Conservation (phyloP, 108 stramenopile species). For the Fistulifera pelliculosa region DNA sequence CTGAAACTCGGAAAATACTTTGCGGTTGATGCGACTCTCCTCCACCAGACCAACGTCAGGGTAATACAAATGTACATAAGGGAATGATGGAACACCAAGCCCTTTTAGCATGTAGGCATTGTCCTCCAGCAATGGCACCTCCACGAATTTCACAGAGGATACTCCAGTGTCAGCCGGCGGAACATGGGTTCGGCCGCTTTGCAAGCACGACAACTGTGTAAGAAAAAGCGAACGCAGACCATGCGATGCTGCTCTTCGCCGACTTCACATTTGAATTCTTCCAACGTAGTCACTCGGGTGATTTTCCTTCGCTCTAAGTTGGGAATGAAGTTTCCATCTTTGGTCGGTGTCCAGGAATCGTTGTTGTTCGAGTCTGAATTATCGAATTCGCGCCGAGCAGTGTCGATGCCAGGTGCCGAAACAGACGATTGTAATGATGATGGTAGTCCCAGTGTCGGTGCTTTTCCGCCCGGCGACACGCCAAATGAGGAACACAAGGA, state of each 20-base stretch:
- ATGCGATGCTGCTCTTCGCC: slow-evolving; percentile 23
- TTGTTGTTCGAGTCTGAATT: no score
- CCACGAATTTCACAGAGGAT: slow-evolving; percentile 62
- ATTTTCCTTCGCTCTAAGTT: neutral
- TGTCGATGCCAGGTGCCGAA: no score
- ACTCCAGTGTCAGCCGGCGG: slow-evolving; percentile 28
- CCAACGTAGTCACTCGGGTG: neutral
- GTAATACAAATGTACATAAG: slow-evolving; percentile 71
- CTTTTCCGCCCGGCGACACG: no score
- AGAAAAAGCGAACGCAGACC: slow-evolving; percentile 55
- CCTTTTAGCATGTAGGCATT: slow-evolving; percentile 65
- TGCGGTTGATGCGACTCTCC: slow-evolving; percentile 47
- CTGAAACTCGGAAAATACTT: slow-evolving; percentile 39
- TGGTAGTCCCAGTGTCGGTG: no score
- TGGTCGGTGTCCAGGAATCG: neutral
- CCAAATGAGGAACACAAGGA: no score
- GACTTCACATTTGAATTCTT: slow-evolving; percentile 29
- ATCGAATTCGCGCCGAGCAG: no score
- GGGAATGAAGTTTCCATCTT: neutral
- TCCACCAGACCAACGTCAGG: slow-evolving; percentile 48
- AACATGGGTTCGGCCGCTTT: slow-evolving; percentile 45
- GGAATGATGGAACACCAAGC: slow-evolving; percentile 51
- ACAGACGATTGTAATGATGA: no score
- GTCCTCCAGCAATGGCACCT: slow-evolving; percentile 52
- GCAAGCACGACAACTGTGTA: slow-evolving; percentile 63